Base-by-base conservation (phyloP, 768 basidiomycete genomes). In the Phanerochaete sordida region DNA sequence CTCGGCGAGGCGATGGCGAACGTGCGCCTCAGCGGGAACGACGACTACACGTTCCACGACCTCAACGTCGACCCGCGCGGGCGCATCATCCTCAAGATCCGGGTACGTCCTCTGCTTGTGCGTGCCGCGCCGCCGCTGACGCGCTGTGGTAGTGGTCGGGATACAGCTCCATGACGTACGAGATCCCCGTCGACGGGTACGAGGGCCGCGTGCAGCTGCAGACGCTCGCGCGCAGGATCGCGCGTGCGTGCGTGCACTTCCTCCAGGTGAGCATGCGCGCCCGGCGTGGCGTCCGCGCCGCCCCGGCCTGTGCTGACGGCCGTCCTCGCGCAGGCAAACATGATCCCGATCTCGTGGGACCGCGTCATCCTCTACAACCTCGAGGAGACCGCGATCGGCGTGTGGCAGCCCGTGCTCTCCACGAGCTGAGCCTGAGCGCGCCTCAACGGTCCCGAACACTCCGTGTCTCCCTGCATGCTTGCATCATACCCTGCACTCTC, bases 161-260 rank as follows among this genome's bases (percentile, higher is more conserved):
- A 1, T 88, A 89, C 66, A 72, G 79, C 44, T 80, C 87, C 9
- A 79, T 88, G 70, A 88, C 86, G 44, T 91, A 90, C 64, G 86
- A 90, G 68, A 84, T 91, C 46, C 88, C 89, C 1, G 73, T 90
- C 46, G 86, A 89, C 64, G 79, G 79, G 12, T 87, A 86, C 66
- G 81, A 83, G 58, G 84, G 86, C 30, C 83, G 82, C 47, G 80
- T 87, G 43, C 84, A 84, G 66, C 75, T 90, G 35, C 80, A 84
- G 70, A 86, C 86, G 5, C 79, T 91, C 28, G 84, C 85, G 50
- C 79, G 89, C 66, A 79, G 89, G 56, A 82, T 88, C 50, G 84
- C 84, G 16, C 79, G 89, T 62, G 87, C 87, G 50, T 86, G 85
- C 70, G 79, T 86, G 52, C 89, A 91, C 68, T 91, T 87, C 70